Evolutionary conservation across 257 asterid species (phyloP).

Genomic region (Schizonepeta tenuifolia): DNA sequence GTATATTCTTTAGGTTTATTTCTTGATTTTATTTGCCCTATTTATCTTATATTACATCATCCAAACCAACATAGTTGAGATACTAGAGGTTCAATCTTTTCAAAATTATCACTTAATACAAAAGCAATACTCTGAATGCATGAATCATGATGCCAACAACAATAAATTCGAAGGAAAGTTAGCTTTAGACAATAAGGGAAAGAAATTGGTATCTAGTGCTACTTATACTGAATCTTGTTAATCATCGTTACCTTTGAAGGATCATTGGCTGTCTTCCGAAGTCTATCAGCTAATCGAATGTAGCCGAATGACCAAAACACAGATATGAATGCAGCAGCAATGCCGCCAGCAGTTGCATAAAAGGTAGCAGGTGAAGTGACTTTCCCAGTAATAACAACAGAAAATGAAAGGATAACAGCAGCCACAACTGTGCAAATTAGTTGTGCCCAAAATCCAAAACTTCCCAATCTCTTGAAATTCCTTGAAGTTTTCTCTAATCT

Average conservation of each 20-base stretch:
- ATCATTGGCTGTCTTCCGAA: constrained; percentile 73
- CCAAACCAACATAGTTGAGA: neutral
- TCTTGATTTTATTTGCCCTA: neutral
- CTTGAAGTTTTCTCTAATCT: constrained; percentile 86
- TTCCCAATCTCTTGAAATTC: constrained; percentile 89
- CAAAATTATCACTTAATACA: constrained; percentile 5
- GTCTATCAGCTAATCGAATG: constrained; percentile 81
- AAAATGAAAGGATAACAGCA: constrained; percentile 90
- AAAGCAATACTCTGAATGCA: neutral
- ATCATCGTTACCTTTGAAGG: constrained; percentile 80
- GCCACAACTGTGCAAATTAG: constrained; percentile 80
- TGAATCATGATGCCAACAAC: neutral
- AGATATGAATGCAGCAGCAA: constrained; percentile 90
- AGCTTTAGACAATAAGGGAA: neutral
- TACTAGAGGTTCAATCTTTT: neutral
- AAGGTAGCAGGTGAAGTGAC: constrained; percentile 87
- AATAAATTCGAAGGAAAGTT: neutral
- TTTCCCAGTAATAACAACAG: constrained; percentile 74
- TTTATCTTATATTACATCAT: neutral
- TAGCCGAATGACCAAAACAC: constrained; percentile 98
- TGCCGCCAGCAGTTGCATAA: constrained; percentile 88
- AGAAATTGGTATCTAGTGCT: neutral
- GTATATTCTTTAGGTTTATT: neutral
- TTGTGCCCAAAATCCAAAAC: constrained; percentile 98
- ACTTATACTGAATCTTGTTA: neutral